phyloP scores from a whole-genome alignment of 176 grass and related monocot genomes.

The Otatea glauca region DNA sequence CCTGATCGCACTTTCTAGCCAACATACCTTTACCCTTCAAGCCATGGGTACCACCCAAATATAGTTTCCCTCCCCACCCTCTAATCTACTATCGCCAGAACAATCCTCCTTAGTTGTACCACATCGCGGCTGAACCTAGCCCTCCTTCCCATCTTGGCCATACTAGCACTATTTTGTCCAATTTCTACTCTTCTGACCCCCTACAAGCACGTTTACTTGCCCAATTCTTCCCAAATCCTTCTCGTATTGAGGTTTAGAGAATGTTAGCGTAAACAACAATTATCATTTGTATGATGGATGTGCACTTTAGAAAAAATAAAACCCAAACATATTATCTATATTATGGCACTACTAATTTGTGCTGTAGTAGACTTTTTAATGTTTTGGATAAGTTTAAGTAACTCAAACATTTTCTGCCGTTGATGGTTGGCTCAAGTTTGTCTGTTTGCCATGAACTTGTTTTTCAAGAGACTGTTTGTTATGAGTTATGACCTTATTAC shows the following conservation, averaged over 20 bases:
- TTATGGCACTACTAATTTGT: not conserved
- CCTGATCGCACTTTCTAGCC: conserved; percentile 8
- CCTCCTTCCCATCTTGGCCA: not conserved
- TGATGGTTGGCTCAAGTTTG: not conserved
- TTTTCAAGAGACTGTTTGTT: conserved; percentile 5
- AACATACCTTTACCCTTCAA: not conserved
- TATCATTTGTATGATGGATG: not conserved
- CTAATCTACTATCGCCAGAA: not conserved
- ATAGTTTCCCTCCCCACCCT: not conserved
- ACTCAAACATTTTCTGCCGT: not conserved
- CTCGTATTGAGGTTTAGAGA: not conserved
- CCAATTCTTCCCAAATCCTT: not conserved
- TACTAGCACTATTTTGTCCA: not conserved
- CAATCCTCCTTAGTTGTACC: not conserved
- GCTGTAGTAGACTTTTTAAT: not conserved
- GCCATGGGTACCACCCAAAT: not conserved
- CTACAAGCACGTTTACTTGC: not conserved
- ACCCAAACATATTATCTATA: not conserved
- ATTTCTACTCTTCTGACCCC: not conserved
- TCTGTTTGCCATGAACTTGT: not conserved
- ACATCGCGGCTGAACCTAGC: not conserved
- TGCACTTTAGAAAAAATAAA: not conserved
- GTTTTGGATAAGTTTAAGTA: not conserved
- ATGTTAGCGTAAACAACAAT: not conserved
- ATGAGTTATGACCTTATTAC: not conserved